Percentiles rank a stretch among this genome's conserved stretches.
phyloP scores from a whole-genome alignment of 164 flowering plant species.

The Macadamia tetraphylla region DNA sequence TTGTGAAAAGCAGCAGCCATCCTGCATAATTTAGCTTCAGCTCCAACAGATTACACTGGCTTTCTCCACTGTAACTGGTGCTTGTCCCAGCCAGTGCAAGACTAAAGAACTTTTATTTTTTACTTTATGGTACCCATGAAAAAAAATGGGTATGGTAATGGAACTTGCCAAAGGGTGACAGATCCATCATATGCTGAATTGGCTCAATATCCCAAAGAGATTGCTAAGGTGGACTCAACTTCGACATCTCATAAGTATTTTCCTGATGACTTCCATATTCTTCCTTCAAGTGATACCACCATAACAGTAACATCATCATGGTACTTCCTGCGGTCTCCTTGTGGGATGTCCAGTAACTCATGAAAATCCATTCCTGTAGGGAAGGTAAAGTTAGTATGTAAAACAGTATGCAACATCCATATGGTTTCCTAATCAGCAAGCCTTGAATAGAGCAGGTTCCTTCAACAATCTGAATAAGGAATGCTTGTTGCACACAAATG shows the following conservation, averaged over 20 bases:
- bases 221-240: background rate
- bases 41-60: background rate
- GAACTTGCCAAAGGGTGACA: background rate
- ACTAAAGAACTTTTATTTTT: background rate
- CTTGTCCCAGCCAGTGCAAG: background rate
- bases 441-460: too few relatives aligned
- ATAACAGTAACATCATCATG: conserved; percentile 1
- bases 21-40: background rate
- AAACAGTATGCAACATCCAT: too few relatives aligned
- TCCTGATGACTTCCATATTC: conserved; percentile 1
- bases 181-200: background rate
- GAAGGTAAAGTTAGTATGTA: too few relatives aligned
- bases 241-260: background rate
- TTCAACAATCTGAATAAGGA: too few relatives aligned
- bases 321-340: conserved; percentile 1
- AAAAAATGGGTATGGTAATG: background rate
- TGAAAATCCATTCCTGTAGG: conserved; percentile 1
- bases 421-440: too few relatives aligned
- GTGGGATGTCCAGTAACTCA: background rate
- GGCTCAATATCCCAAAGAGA: background rate
- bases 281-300: conserved; percentile 1
- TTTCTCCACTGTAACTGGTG: background rate
- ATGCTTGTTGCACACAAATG: too few relatives aligned
- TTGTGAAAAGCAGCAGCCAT: background rate
- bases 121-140: background rate